Evolutionary conservation across 1,139 yeast species (phyloP), one percentile per base, ranked within the genome.

Genomic region (Debaryomycetaceae sp.): DNA sequence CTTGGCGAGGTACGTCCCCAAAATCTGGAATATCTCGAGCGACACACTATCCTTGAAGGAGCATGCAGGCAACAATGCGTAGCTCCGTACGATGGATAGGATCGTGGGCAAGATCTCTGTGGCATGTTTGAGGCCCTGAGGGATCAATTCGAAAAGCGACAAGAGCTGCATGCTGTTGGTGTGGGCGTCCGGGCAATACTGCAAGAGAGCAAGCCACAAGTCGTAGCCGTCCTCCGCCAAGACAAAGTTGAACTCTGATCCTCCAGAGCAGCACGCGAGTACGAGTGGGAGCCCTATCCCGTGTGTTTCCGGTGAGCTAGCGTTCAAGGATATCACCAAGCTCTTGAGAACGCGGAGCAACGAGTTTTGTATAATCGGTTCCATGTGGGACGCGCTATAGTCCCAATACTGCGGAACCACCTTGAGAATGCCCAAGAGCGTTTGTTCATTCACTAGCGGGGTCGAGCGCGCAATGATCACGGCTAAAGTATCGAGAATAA

Each of bases 181-280:
- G 2, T 41, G 38, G 13, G 41, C 40, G 16, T 45, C 30, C 1
- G 75, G 75, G 28, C 55, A 50, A 30, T 77, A 76, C 35, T 76
- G 81, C 29, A 87, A 51, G 4, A 85, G 47, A 0, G 79, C 66
- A 23, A 71, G 59, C 96, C 97, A 87, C 30, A 90, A 58, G 30
- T 83, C 93, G 44, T 74, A 74, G 0, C 94, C 96, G 51, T 90
- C 98, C 45, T 90, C 97, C 18, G 80, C 64, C 8, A 90, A 51
- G 30, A 82, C 60, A 3, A 77, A 60, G 38, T 77, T 77, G 32
- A 64, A 62, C 21, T 73, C 75, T 1, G 86, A 70, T 4, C 55
- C 44, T 6, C 76, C 76, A 3, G 51, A 34, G 37, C 85, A 77
- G 39, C 94, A 77, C 25, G 78, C 69, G 13, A 60, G 58, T 21